phyloP scores from a whole-genome alignment of 352 stramenopile genomes.

The Phytophthora melonis region DNA sequence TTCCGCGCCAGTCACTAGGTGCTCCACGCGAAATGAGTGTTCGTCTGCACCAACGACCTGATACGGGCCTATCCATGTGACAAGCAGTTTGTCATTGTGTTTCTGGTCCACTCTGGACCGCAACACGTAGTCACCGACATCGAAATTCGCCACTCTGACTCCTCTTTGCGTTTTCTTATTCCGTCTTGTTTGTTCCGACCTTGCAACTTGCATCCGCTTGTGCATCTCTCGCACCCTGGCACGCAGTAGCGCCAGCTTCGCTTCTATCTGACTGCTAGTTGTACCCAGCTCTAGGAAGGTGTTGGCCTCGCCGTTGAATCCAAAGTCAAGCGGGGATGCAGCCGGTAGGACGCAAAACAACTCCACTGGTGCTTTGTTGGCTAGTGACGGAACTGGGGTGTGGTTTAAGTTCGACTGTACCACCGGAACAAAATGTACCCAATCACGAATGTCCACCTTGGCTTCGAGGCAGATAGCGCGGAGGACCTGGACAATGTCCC shows the following conservation, averaged over 20 bases:
- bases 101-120: conserved; percentile 35
- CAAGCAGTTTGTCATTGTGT: conserved; percentile 30
- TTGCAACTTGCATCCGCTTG: conserved; percentile 5
- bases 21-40: conserved; percentile 30
- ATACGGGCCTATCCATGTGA: conserved; percentile 44
- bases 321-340: neutral
- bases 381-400: conserved; percentile 28
- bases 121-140: conserved; percentile 40
- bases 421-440: conserved; percentile 19
- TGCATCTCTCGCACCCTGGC: conserved; percentile 14
- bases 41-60: conserved; percentile 20
- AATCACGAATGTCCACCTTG: too few relatives aligned
- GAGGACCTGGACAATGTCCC: too few relatives aligned
- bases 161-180: conserved; percentile 16
- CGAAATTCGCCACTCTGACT: conserved; percentile 19
- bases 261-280: conserved; percentile 4
- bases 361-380: conserved; percentile 23
- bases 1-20: conserved; percentile 17
- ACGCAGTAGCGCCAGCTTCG: neutral
- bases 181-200: neutral
- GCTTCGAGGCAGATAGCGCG: too few relatives aligned
- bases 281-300: neutral
- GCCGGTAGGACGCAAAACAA: conserved; percentile 26
- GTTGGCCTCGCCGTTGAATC: neutral
- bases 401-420: conserved; percentile 33